A percentile compares a stretch with the other conserved stretches of the same genome.
Evolutionary conservation across 192 early-diverging fungal species (phyloP).

Genomic region (Rhizophagus prolifer): DNA sequence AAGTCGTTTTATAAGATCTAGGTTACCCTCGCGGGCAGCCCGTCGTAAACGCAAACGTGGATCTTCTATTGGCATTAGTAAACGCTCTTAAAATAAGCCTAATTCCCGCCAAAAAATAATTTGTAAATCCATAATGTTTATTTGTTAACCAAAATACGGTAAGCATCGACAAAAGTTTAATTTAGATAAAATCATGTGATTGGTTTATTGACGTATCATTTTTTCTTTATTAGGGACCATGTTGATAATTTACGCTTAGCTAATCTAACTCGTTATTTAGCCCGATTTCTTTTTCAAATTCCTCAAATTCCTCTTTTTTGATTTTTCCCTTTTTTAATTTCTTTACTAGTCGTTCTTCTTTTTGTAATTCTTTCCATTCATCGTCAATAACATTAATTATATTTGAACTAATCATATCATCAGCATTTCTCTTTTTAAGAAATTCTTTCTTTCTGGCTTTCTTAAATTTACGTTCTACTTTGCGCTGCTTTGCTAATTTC

Average conservation of each 20-base stretch:
- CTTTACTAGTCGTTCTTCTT: constrained; percentile 58
- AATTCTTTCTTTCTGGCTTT: constrained; percentile 57
- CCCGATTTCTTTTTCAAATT: constrained; percentile 48
- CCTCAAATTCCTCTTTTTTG: constrained; percentile 49
- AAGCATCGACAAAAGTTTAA: background rate
- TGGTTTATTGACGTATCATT: too few relatives aligned
- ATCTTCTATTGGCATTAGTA: constrained; percentile 28
- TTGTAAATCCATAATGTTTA: background rate
- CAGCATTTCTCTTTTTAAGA: constrained; percentile 42
- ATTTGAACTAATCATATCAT: constrained; percentile 35
- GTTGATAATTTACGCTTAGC: constrained; percentile 28
- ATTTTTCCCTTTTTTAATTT: constrained; percentile 59
- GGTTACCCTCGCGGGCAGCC: constrained; percentile 26
- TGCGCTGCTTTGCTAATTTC: constrained; percentile 62
- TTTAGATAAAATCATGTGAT: too few relatives aligned
- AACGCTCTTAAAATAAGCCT: too few relatives aligned
- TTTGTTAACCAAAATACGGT: background rate
- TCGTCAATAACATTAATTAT: constrained; percentile 30
- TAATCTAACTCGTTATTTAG: constrained; percentile 21
- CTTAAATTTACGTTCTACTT: constrained; percentile 67
- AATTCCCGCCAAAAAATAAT: background rate
- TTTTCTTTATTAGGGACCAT: too few relatives aligned
- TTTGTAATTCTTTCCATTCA: constrained; percentile 63
- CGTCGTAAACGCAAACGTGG: constrained; percentile 11
- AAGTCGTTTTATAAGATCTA: constrained; percentile 21